Evolutionary conservation across 129 eudicot species (phyloP), one percentile per base, ranked within the genome.

Genomic region (Lonicera japonica): DNA sequence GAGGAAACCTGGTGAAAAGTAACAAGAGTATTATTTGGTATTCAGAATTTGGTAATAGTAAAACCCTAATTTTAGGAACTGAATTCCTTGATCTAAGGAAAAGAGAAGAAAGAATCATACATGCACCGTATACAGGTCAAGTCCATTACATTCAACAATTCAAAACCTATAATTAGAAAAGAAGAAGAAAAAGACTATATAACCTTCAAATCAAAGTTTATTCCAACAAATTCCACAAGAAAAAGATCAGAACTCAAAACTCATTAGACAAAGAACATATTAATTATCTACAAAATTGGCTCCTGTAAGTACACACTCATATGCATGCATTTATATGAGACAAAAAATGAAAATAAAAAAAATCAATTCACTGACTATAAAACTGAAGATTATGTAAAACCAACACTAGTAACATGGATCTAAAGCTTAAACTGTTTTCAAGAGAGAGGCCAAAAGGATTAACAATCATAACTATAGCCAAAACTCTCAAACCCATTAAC

Each of bases 41-140:
- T 63, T 48, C 56, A 63, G 5, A 40, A 41, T 58, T 21, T 52
- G 55, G 52, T 45, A 54, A 29, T 22, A 70, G 67, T 51, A 63
- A 43, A 36, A 21, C 61, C 75, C 57, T 8, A 29, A 52, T 63
- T 39, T 61, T 50, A 74, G 77, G 70, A 73, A 70, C 80, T 54
- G 77, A 55, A 70, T 38, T 56, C 78, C 69, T 50, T 73, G 73
- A 59, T 69, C 22, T 39, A 16, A 59, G 79, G 79, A 19, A 46
- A 51, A 58, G 22, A 53, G 74, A 52, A 64, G 60, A 74, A 17
- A 38, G 19, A 15, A 66, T 58, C 60, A 67, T 47, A 48, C 68
- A 54, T 5, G 57, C 58, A 56, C 25, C 53, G 7, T 53, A 14
- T 13, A 54, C 48, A 48, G 21, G 11, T 61, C 70, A 39, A 70